phyloP scores from a whole-genome alignment of 805 yeast genomes.

The Huiozyma naganishii region DNA sequence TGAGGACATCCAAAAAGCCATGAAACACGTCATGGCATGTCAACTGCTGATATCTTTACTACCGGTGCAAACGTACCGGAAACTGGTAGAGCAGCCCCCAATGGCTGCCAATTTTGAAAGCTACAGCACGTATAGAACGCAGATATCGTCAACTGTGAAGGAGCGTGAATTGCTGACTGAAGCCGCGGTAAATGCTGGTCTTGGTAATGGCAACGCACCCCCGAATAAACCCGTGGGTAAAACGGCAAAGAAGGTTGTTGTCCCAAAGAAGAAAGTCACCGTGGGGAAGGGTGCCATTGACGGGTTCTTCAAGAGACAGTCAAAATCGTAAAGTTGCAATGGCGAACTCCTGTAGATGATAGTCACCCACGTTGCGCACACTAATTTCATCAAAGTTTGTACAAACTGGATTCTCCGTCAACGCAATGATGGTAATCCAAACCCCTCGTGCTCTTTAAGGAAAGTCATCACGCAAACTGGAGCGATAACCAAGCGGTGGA shows the following conservation, averaged over 20 bases:
- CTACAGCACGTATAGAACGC: constrained; percentile 21
- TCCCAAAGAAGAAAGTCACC: constrained; percentile 35
- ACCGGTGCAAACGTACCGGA: constrained; percentile 32
- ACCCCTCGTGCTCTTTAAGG: too few relatives aligned
- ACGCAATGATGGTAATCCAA: too few relatives aligned
- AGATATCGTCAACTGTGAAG: constrained; percentile 10
- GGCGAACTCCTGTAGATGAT: constrained; percentile 4
- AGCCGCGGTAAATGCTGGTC: constrained; percentile 23
- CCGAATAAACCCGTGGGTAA: constrained; percentile 8
- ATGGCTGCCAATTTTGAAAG: constrained; percentile 26
- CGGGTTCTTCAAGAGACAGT: constrained; percentile 43
- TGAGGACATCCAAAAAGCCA: constrained; percentile 27
- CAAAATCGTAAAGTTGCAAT: not conserved
- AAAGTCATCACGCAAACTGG: too few relatives aligned
- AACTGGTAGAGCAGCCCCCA: constrained; percentile 8
- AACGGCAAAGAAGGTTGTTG: constrained; percentile 17
- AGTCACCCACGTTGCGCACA: too few relatives aligned
- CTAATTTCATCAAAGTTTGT: too few relatives aligned
- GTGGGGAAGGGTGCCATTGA: constrained; percentile 61
- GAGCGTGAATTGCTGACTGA: constrained; percentile 25
- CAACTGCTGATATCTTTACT: constrained; percentile 38
- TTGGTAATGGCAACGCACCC: constrained; percentile 8
- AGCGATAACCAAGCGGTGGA: too few relatives aligned
- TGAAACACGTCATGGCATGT: constrained; percentile 29
- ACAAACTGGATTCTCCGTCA: too few relatives aligned